Evolutionary conservation across 192 early-diverging fungal species (phyloP), one percentile per base, ranked within the genome.

Genomic region (Coemansia sp.): DNA sequence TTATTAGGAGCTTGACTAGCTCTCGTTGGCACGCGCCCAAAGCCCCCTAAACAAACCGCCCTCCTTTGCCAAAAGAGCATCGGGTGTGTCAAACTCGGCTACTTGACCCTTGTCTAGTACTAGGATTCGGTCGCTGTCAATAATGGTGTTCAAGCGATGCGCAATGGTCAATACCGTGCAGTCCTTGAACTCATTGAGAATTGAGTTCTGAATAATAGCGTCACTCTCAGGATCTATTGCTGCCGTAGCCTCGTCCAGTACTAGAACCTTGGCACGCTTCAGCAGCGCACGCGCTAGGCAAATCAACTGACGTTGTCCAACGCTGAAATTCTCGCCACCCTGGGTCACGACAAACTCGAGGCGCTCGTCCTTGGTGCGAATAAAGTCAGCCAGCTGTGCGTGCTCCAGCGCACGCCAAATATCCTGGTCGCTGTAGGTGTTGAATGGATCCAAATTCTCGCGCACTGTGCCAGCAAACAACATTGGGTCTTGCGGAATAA

Each of bases 301-400:
- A 31, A 96, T 86, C 31, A 96, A 74, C 85, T 96, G 94, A 22
- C 92, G 86, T 78, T 96, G 93, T 1, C 94, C 94, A 34, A 87
- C 87, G 27, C 89, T 91, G 78, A 94, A 88, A 85, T 95, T 95
- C 52, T 87, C 87, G 47, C 93, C 93, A 36, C 86, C 85, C 72
- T 80, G 78, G 18, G 63, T 46, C 36, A 80, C 78, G 1, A 43
- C 72, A 40, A 69, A 74, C 31, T 82, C 80, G 10, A 77, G 72
- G 10, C 72, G 68, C 22, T 71, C 68, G 54, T 61, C 75, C 66
- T 74, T 76, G 61, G 60, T 27, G 60, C 60, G 60, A 41, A 63
- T 4, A 42, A 57, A 33, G 11, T 77, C 75, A 0, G 72, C 75
- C 71, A 86, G 66, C 24, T 85, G 83, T 3, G 92, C 91, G n/a